phyloP scores from a whole-genome alignment of 2,329 filamentous ascomycete species.

The Alternaria longipes region DNA sequence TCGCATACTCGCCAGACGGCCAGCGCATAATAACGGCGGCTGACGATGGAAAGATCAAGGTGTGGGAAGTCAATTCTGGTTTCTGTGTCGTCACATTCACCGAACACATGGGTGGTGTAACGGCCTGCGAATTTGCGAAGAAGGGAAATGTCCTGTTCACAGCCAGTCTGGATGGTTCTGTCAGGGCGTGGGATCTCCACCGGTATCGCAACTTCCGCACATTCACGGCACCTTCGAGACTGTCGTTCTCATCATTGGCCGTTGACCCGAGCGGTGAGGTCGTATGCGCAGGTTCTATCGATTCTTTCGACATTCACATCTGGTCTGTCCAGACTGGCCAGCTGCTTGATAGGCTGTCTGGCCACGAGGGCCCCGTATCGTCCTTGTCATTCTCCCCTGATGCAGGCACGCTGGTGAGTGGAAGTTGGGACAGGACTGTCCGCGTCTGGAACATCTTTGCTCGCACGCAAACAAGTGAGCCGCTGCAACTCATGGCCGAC shows the following conservation, averaged over 20 bases:
- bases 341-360: conserved; percentile 86
- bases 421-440: conserved; percentile 96
- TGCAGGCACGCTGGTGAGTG: conserved; percentile 83
- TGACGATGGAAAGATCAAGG: conserved; percentile 97
- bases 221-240: conserved; percentile 89
- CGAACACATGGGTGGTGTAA: conserved; percentile 93
- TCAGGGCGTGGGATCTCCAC: conserved; percentile 95
- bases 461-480: conserved; percentile 93
- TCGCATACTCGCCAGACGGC: conserved; percentile 93
- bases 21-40: conserved; percentile 92
- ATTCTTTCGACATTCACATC: conserved; percentile 96
- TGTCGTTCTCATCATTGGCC: conserved; percentile 92
- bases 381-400: conserved; percentile 88
- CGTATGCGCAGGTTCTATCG: conserved; percentile 91
- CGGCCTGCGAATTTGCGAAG: conserved; percentile 93
- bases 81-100: conserved; percentile 99
- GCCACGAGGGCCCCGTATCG: conserved; percentile 93
- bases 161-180: conserved; percentile 89
- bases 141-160: conserved; percentile 96
- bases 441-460: conserved; percentile 96
- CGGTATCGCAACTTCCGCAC: conserved; percentile 97
- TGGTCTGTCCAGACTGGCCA: conserved; percentile 99
- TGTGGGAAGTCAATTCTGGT: conserved; percentile 95
- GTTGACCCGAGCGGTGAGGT: conserved; percentile 98
- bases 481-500: conserved; percentile 89